Conservation (phyloP, 176 grass and related monocot species). For the Tillandsia fasciculata region DNA sequence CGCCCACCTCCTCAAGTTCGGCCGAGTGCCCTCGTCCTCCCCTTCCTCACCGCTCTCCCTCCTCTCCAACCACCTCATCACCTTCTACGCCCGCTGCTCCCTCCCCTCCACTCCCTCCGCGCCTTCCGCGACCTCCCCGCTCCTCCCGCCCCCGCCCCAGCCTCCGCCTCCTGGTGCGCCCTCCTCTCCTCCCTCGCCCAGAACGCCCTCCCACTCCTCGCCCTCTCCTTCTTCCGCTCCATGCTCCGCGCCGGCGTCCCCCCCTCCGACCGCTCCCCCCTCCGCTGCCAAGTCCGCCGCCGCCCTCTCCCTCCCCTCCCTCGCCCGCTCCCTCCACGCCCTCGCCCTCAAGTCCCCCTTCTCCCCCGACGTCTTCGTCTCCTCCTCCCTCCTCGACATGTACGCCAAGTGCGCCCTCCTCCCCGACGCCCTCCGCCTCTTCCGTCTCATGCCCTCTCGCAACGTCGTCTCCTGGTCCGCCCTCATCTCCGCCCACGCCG, state of each 20-base stretch:
- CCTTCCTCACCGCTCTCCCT: slow-evolving; percentile 35
- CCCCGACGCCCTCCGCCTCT: slow-evolving; percentile 35
- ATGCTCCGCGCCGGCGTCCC: slow-evolving; percentile 50
- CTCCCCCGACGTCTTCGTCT: slow-evolving; percentile 51
- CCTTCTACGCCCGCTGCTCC: slow-evolving; percentile 87
- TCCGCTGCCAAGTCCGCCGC: slow-evolving; percentile 55
- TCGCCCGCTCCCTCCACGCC: slow-evolving; percentile 50
- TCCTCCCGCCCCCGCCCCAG: slow-evolving; percentile 35
- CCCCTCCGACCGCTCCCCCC: slow-evolving; percentile 50
- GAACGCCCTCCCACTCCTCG: slow-evolving; percentile 40
- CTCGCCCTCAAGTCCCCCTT: slow-evolving; percentile 62
- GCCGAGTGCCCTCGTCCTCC: slow-evolving; percentile 19
- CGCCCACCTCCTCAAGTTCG: slow-evolving; percentile 58
- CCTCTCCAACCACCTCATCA: slow-evolving; percentile 42
- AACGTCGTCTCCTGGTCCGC: slow-evolving; percentile 97
- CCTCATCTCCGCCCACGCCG: slow-evolving; percentile 56
- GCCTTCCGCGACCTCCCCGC: slow-evolving; percentile 65
- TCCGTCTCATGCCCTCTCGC: slow-evolving; percentile 63
- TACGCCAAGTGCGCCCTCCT: slow-evolving; percentile 62
- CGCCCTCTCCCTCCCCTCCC: slow-evolving; percentile 6
- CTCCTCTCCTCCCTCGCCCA: slow-evolving; percentile 62
- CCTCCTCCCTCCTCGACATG: slow-evolving; percentile 62
- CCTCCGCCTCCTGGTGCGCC: slow-evolving; percentile 61
- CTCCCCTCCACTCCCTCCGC: slow-evolving; percentile 52
- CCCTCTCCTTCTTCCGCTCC: slow-evolving; percentile 50